Evolutionary conservation across 345 rosid genomes (phyloP), one percentile per base, ranked within the genome.

Genomic region (Citrus inodora): DNA sequence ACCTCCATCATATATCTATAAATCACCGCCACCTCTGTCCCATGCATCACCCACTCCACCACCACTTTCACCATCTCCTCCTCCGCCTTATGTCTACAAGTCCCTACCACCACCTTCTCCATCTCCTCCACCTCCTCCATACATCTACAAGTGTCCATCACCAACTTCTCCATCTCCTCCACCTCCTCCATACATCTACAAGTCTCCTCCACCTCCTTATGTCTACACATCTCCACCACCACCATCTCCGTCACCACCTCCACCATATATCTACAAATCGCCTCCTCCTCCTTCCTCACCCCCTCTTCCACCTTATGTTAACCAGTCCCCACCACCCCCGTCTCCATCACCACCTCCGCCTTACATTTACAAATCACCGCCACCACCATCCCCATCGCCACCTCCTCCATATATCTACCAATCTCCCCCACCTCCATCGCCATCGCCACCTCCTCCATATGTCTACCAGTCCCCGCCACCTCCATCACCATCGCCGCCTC

Each of bases 251-350:
- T 25, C 73, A 21, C 16, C 79, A 5, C 61, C 65, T 0, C 66
- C 79, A 0, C 74, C 79, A 4, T 33, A 67, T 22, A 27, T 42
- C 0, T 71, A 78, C 19, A 71, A 71, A 46, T 46, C 51, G 4
- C 51, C 51, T 10, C 76, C 76, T 7, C 81, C 81, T 0, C 75
- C 69, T 0, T 63, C 76, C 10, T 1, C 51, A 5, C 59, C 73
- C 0, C 73, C 73, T 28, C 61, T 27, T 0, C 74, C 61, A 0
- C 74, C 74, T 7, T 11, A 61, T 61, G 65, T 61, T 0, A 66
- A 78, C 14, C 32, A 60, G 0, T 78, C 80, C 0, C 75, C 75
- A 6, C 70, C 70, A n/a, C 79, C 79, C 0, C 72, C 70, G 4
- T 37, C 71, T 0, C 24, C 16, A 7, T 56, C 67, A 38, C 71